Conservation (phyloP, 805 yeast genomes). For the Wickerhamomyces chaumierensis region DNA sequence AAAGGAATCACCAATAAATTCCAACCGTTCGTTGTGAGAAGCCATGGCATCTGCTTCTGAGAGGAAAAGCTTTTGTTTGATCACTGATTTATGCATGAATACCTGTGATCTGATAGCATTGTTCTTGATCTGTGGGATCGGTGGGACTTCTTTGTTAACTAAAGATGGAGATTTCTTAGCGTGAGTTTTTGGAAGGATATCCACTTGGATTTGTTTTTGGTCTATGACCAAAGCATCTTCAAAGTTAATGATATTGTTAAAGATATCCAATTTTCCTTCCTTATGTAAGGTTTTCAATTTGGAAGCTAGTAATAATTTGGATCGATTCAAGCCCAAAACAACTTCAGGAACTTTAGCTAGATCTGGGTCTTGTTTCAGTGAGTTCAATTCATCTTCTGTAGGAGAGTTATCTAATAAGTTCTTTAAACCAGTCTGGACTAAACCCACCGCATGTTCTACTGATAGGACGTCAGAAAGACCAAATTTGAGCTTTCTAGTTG, state of each 20-base stretch:
- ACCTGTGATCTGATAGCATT: constrained; percentile 54
- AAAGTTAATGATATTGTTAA: constrained; percentile 42
- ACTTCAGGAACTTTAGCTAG: constrained; percentile 28
- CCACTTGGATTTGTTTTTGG: background rate
- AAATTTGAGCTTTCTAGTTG: background rate
- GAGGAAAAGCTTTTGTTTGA: constrained; percentile 45
- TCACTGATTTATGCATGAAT: constrained; percentile 70
- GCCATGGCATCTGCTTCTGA: constrained; percentile 45
- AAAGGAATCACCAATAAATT: constrained; percentile 84
- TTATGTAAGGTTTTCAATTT: constrained; percentile 43
- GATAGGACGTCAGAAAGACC: constrained; percentile 18
- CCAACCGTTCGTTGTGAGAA: constrained; percentile 77
- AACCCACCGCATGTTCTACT: constrained; percentile 42
- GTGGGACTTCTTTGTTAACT: constrained; percentile 43
- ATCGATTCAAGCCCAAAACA: constrained; percentile 37
- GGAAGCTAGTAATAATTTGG: constrained; percentile 49
- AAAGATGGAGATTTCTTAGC: background rate
- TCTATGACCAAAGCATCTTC: constrained; percentile 10
- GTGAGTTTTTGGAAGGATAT: constrained; percentile 14
- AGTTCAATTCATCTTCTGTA: constrained; percentile 29
- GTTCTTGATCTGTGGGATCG: constrained; percentile 55
- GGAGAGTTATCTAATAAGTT: constrained; percentile 49
- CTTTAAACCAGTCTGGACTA: constrained; percentile 39
- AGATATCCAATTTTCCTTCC: constrained; percentile 34
- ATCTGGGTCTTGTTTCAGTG: constrained; percentile 20